These are phyloP conservation scores for Psophocarpus tetragonolobus DNA, from an alignment of 306 rosid species.

Conservation along the genomic window DNA sequence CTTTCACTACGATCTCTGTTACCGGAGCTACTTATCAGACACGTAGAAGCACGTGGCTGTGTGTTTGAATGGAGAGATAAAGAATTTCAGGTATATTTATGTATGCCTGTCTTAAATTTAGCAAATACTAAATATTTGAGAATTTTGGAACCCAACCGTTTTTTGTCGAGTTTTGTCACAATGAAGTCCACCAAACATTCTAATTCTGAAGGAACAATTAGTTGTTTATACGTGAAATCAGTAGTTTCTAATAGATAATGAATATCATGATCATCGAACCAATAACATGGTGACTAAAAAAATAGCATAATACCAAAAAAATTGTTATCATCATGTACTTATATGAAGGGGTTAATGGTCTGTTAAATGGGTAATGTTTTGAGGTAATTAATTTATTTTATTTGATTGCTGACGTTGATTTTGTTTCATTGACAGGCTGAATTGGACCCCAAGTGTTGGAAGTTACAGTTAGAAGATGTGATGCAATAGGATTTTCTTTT, in stretches of 20 bases:
- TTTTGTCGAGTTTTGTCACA: too few relatives aligned
- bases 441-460: slow-evolving; percentile 92
- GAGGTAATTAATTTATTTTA: background rate
- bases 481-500: slow-evolving; percentile 38
- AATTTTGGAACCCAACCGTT: background rate
- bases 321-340: too few relatives aligned
- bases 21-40: slow-evolving; percentile 63
- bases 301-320: too few relatives aligned
- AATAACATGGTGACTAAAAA: too few relatives aligned
- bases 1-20: slow-evolving; percentile 55
- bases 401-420: slow-evolving; percentile 12
- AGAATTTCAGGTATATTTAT: slow-evolving; percentile 66
- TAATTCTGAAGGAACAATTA: background rate
- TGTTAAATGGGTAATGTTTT: background rate
- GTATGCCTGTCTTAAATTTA: slow-evolving; percentile 8
- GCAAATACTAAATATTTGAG: background rate
- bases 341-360: background rate
- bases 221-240: background rate
- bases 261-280: too few relatives aligned
- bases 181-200: background rate
- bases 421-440: slow-evolving; percentile 70
- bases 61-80: slow-evolving; percentile 88
- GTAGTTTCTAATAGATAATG: background rate
- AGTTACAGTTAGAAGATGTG: slow-evolving; percentile 69
- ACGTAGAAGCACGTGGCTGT: slow-evolving; percentile 87